Evolutionary conservation across 2,329 filamentous ascomycete species (phyloP), one percentile per base, ranked within the genome.

Genomic region (Neoascochyta sp.): DNA sequence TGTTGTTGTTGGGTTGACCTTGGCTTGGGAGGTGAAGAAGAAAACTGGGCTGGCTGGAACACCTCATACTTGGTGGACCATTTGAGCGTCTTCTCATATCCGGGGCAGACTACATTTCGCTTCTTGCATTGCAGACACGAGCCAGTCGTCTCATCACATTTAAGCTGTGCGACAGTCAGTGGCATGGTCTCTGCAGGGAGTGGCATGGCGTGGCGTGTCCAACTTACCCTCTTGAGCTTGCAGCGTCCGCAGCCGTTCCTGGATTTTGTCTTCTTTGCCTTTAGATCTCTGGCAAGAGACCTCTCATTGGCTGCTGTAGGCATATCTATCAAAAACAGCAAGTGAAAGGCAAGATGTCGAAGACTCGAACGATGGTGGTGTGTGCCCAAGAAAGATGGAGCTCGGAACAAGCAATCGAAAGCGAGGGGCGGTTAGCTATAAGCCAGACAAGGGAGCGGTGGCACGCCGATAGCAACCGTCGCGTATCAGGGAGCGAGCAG

Each of bases 31-130:
- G 44, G 41, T 5, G 43, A 29, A 9, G 40, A 43, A 29, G 46
- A 49, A 26, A 56, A 50, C 22, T 50, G 44, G 14, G 47, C 44
- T 9, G 64, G 57, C 20, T 60, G 59, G 29, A 64, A 61, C n/a
- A 68, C 59, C 43, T 71, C 67, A 47, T 71, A 68, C 41, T 71
- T 71, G 25, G 64, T 66, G 7, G 65, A 69, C 68, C 68, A 71
- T 28, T 67, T 66, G 24, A 71, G 45, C 27, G 62, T 64, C 47
- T 68, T 66, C 43, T 63, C 62, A 28, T 69, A 71, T 5, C 68
- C 68, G 17, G 68, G 68, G 37, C 68, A 71, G 15, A 55, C 37
- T n/a, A 63, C 54, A 17, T 64, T 63, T 16, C 64, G 59, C 29
- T 62, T 65, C 27, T 57, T 56, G 47, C 68, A 71, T 34, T 68